phyloP scores from a whole-genome alignment of 768 basidiomycete genomes.

The Pleurotus djamor region DNA sequence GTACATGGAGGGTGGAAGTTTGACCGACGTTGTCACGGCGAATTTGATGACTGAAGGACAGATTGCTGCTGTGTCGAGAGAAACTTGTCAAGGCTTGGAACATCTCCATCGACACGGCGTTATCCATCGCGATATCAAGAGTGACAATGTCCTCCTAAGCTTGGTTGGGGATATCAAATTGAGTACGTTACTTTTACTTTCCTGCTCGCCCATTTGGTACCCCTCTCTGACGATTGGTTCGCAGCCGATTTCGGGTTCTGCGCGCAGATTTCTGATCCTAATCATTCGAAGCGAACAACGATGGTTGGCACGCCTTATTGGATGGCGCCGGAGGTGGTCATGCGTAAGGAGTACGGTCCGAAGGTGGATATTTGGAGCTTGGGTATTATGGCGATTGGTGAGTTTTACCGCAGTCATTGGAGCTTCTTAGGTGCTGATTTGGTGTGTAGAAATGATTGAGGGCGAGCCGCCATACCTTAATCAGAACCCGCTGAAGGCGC shows the following conservation, averaged over 20 bases:
- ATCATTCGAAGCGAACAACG: slow-evolving; percentile 89
- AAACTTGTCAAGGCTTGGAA: slow-evolving; percentile 89
- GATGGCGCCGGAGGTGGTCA: slow-evolving; percentile 99
- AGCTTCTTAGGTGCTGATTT: not conserved
- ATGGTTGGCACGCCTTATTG: slow-evolving; percentile 99
- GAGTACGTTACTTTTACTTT: slow-evolving; percentile 54
- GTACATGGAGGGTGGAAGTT: slow-evolving; percentile 95
- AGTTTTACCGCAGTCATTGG: slow-evolving; percentile 17
- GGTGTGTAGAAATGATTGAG: slow-evolving; percentile 87
- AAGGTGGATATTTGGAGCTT: slow-evolving; percentile 99
- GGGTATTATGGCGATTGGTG: slow-evolving; percentile 95
- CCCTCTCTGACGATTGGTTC: not conserved
- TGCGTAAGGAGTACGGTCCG: slow-evolving; percentile 95
- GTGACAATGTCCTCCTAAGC: slow-evolving; percentile 92
- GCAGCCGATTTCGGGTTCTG: slow-evolving; percentile 98
- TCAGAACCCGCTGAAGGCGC: slow-evolving; percentile 93
- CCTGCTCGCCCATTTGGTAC: no score
- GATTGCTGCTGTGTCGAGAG: slow-evolving; percentile 94
- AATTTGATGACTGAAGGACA: slow-evolving; percentile 99
- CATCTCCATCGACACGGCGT: slow-evolving; percentile 96
- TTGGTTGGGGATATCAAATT: slow-evolving; percentile 97
- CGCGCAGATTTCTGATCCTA: slow-evolving; percentile 90
- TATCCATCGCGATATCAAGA: slow-evolving; percentile 99
- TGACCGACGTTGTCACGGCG: slow-evolving; percentile 95
- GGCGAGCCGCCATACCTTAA: slow-evolving; percentile 96